Evolutionary conservation across 2,329 filamentous ascomycete genomes (phyloP), one percentile per base, ranked within the genome.

Genomic region (Diaporthe sp.): DNA sequence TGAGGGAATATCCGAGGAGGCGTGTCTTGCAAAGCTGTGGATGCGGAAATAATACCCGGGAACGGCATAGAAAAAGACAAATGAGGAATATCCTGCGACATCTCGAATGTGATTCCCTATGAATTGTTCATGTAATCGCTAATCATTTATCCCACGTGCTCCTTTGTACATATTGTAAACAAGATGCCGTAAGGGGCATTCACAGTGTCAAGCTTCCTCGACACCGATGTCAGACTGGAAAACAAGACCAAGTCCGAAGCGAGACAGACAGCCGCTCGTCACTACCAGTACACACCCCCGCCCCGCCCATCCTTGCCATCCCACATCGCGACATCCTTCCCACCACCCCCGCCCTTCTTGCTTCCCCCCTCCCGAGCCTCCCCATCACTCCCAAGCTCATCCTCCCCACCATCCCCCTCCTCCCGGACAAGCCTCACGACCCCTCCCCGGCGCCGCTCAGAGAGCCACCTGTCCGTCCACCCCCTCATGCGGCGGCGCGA

Each of bases 391-490:
- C 84, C 72, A 17, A 75, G 74, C 67, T 71, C 71, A 12, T 75
- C 75, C 40, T 80, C 77, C 22, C 78, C 74, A 3, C 81, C 81
- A 4, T 81, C 82, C 28, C 84, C 83, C 10, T 82, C 80, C 2
- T 83, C 86, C 54, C 85, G 83, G 19, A 89, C 77, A 0, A 88
- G 84, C 60, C 79, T 82, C 3, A 91, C 82, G 5, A 90, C 74
- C 0, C 91, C 91, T 9, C 89, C 89, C 77, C 85, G 87, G 75
- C 88, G 84, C 80, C 91, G 82, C 82, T 93, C 91, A 0, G 84
- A 82, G 76, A 90, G 79, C 91, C 91, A 93, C 61, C 89, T 85
- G 78, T 93, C 91, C 25, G 88, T 87, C 92, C 92, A 93, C 4
- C 80, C 85, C 83, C 90, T 92, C 91, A 93, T 93, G 76, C 89